Conservation (phyloP, 345 rosid species). For the Citropsis articulata region DNA sequence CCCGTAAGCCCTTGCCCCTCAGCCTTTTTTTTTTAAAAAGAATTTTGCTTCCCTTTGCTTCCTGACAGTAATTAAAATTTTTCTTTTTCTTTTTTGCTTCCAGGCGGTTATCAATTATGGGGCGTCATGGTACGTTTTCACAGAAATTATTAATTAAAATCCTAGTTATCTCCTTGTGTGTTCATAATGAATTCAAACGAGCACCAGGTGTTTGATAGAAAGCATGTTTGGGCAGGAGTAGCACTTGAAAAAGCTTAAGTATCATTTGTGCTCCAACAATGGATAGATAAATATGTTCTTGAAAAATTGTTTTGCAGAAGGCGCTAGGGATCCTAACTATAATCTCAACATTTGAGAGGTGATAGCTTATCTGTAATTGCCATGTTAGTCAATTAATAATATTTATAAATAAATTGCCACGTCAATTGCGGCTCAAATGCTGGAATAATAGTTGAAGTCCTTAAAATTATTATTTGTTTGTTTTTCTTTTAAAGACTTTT, state of each 20-base stretch:
- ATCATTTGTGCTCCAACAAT: background rate
- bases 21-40: too few relatives aligned
- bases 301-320: background rate
- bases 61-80: background rate
- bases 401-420: too few relatives aligned
- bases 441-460: too few relatives aligned
- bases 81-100: background rate
- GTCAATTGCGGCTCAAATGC: too few relatives aligned
- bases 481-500: too few relatives aligned
- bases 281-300: background rate
- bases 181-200: background rate
- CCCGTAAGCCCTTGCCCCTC: conserved; percentile 26
- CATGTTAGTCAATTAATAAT: too few relatives aligned
- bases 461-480: too few relatives aligned
- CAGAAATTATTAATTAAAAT: too few relatives aligned
- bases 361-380: too few relatives aligned
- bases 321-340: too few relatives aligned
- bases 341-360: too few relatives aligned
- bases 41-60: background rate
- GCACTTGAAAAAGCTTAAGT: background rate
- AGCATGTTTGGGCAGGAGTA: conserved; percentile 19
- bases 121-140: conserved; percentile 50
- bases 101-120: conserved; percentile 65
- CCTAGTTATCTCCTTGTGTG: background rate
- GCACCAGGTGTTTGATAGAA: conserved; percentile 46